phyloP scores from a whole-genome alignment of 441 rosid genomes.

The Euphorbia corollata region DNA sequence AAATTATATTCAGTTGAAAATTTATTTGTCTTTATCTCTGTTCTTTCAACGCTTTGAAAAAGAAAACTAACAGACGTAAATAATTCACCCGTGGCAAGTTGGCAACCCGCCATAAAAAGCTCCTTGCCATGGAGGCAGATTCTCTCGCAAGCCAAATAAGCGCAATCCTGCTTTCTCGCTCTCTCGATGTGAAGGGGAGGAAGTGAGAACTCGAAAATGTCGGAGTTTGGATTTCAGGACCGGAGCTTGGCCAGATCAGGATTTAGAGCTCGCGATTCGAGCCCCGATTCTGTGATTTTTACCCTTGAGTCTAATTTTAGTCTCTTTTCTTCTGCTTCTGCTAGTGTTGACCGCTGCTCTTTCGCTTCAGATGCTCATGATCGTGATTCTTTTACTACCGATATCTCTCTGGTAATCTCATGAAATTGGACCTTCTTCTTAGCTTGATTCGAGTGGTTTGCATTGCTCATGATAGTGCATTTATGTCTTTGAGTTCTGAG shows the following conservation, averaged over 20 bases:
- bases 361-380: conserved; percentile 70
- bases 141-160: conserved; percentile 8
- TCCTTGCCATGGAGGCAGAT: conserved; percentile 5
- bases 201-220: conserved; percentile 27
- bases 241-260: conserved; percentile 35
- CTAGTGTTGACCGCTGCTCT: conserved; percentile 86
- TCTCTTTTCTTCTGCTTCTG: conserved; percentile 81
- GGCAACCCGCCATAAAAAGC: conserved; percentile 21
- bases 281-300: conserved; percentile 81
- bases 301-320: conserved; percentile 73
- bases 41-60: too few species aligned
- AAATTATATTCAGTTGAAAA: too few species aligned
- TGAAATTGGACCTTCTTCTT: neutral
- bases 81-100: neutral
- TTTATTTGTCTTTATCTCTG: too few species aligned
- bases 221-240: conserved; percentile 31
- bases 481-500: neutral
- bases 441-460: neutral
- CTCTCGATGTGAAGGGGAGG: neutral
- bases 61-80: neutral
- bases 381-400: conserved; percentile 61
- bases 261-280: conserved; percentile 47
- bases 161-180: conserved; percentile 7
- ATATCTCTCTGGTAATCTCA: conserved; percentile 48
- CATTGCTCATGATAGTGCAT: neutral